A percentile compares a stretch with the other conserved stretches of the same genome.
These are phyloP conservation scores for Litchi chinensis DNA, from an alignment of 345 rosid species.

Conservation along the genomic window DNA sequence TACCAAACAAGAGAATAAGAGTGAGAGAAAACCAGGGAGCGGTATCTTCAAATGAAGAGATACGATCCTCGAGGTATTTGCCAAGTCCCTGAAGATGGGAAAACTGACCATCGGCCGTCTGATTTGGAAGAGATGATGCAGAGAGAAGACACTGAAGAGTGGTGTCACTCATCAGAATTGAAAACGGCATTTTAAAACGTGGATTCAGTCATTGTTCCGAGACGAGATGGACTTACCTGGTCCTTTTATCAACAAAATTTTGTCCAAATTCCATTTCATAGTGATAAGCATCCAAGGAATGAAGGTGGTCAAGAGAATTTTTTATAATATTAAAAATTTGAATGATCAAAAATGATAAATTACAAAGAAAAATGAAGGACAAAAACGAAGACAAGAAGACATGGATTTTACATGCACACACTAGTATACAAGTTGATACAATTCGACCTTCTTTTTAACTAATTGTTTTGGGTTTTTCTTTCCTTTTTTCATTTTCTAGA, in stretches of 20 bases:
- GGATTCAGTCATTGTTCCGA: no score
- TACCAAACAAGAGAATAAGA: neutral
- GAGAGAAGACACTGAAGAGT: constrained; percentile 11
- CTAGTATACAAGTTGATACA: constrained; percentile 27
- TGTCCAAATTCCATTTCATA: no score
- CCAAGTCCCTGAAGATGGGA: constrained; percentile 27
- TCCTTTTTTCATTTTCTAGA: neutral
- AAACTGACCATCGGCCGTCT: constrained; percentile 19
- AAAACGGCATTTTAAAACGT: neutral
- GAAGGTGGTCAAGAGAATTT: neutral
- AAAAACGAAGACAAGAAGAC: neutral
- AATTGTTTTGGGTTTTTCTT: neutral
- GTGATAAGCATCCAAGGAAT: neutral
- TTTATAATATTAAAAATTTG: constrained; percentile 16
- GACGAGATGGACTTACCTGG: no score
- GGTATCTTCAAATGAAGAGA: constrained; percentile 19
- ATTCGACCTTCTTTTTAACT: neutral
- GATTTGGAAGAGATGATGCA: constrained; percentile 11
- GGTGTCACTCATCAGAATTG: constrained; percentile 14
- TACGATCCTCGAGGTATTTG: constrained; percentile 29
- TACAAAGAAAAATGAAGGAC: neutral
- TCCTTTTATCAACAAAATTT: neutral
- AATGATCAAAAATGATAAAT: constrained; percentile 22
- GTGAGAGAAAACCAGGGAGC: constrained; percentile 9
- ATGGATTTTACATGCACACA: constrained; percentile 23